Evolutionary conservation across 2,329 filamentous ascomycete species (phyloP).

Genomic region (Alternaria tenuissima): DNA sequence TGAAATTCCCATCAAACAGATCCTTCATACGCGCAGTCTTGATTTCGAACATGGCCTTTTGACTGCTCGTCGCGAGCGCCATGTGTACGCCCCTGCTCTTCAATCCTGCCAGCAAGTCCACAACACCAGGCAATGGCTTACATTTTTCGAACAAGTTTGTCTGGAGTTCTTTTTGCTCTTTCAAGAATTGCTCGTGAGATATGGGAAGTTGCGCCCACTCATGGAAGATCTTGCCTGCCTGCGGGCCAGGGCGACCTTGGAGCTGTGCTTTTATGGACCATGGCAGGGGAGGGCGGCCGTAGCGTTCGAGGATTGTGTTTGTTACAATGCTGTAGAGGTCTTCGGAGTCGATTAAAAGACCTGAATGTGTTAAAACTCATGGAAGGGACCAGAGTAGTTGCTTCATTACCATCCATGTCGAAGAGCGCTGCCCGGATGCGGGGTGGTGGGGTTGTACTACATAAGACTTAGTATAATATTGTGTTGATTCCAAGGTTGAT

Average conservation of each 20-base stretch:
- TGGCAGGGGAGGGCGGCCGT: slow-evolving; percentile 76
- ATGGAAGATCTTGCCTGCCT: slow-evolving; percentile 71
- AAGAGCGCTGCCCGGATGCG: slow-evolving; percentile 92
- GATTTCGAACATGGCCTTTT: slow-evolving; percentile 74
- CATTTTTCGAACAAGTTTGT: slow-evolving; percentile 74
- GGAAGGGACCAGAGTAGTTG: too few relatives aligned
- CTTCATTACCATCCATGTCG: slow-evolving; percentile 80
- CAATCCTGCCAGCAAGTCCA: slow-evolving; percentile 70
- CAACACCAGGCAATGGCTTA: slow-evolving; percentile 81
- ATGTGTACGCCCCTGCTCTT: slow-evolving; percentile 71
- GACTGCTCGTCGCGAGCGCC: slow-evolving; percentile 84
- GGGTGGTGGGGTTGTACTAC: slow-evolving; percentile 58
- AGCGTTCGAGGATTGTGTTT: slow-evolving; percentile 80
- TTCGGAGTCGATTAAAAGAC: slow-evolving; percentile 91
- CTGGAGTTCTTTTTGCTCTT: slow-evolving; percentile 70
- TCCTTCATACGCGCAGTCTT: slow-evolving; percentile 70
- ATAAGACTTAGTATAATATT: neutral
- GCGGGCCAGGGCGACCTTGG: slow-evolving; percentile 68
- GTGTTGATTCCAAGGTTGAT: neutral
- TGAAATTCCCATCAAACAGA: slow-evolving; percentile 68
- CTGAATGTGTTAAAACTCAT: neutral
- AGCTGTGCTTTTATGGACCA: slow-evolving; percentile 95
- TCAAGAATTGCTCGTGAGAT: slow-evolving; percentile 70
- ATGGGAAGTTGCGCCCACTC: slow-evolving; percentile 90
- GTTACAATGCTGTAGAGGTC: slow-evolving; percentile 86